Evolutionary conservation across 1,139 yeast genomes (phyloP), one percentile per base, ranked within the genome.

Genomic region (Candida albicans): DNA sequence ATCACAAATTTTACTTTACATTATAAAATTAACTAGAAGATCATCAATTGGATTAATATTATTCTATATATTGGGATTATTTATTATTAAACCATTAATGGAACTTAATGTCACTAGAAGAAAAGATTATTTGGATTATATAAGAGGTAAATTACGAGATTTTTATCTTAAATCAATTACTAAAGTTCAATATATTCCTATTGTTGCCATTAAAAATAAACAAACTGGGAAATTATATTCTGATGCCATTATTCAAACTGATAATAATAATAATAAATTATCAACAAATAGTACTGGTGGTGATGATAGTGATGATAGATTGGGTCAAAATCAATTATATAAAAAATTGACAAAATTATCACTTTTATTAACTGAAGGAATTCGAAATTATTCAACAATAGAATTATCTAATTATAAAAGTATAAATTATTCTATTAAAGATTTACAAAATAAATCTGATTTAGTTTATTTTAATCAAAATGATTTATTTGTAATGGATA

Each of bases 241-340:
- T 2, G 79, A 73, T 49, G 68, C 73, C 1, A 62, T 71, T 5
- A 52, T 61, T 22, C 79, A 73, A 52, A 73, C 78, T 1, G 60
- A 55, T 8, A 61, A 58, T 33, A 33, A 35, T 45, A n/a, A n/a
- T n/a, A n/a, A n/a, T n/a, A n/a, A n/a, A n/a, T n/a, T n/a, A n/a
- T n/a, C n/a, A n/a, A n/a, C n/a, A n/a, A n/a, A n/a, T n/a, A n/a
- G n/a, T n/a, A n/a, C n/a, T n/a, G n/a, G n/a, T n/a, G n/a, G n/a
- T n/a, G n/a, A n/a, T n/a, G n/a, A n/a, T n/a, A 59, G 56, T 12
- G 55, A 56, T 1, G 75, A 67, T 46, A 58, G 56, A 39, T 53
- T 70, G 25, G 56, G 52, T 15, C 73, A 63, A 41, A 54, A 47
- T 11, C 47, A 54, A 32, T 50, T 73, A 11, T 44, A 55, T 25